Percentiles rank a stretch among this genome's conserved stretches.
These are phyloP conservation scores for Globisporangium spinosum DNA, from an alignment of 352 stramenopile species.

Conservation along the genomic window DNA sequence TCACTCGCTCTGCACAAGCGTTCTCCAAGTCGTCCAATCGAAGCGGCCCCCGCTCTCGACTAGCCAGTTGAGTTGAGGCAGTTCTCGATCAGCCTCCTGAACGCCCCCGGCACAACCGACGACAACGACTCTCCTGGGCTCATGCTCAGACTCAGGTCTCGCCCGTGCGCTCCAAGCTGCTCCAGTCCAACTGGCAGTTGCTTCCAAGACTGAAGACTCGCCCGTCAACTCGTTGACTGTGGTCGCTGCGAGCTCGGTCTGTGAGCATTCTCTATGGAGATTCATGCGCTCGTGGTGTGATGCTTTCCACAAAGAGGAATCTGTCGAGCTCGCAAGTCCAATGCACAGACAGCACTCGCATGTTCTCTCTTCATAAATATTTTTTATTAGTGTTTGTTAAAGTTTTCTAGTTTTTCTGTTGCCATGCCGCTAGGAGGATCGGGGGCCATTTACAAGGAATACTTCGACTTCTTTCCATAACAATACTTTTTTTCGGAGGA, in stretches of 20 bases:
- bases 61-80: neutral
- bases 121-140: neutral
- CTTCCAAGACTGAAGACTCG: neutral
- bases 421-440: constrained; percentile 10
- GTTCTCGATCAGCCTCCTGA: neutral
- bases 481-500: constrained; percentile 42
- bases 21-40: neutral
- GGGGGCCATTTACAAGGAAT: constrained; percentile 47
- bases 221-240: neutral
- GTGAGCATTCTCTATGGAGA: neutral
- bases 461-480: constrained; percentile 61
- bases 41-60: neutral
- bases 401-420: constrained; percentile 73
- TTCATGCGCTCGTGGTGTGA: neutral
- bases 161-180: neutral
- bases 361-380: constrained; percentile 44
- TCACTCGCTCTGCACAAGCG: neutral
- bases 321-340: neutral
- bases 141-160: too few relatives aligned
- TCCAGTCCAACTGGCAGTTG: neutral
- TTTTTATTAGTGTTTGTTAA: constrained; percentile 47
- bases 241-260: neutral
- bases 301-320: neutral
- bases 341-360: neutral
- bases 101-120: neutral